Base-by-base conservation (phyloP, 495 filamentous ascomycete species). In the Podospora pseudoanserina region DNA sequence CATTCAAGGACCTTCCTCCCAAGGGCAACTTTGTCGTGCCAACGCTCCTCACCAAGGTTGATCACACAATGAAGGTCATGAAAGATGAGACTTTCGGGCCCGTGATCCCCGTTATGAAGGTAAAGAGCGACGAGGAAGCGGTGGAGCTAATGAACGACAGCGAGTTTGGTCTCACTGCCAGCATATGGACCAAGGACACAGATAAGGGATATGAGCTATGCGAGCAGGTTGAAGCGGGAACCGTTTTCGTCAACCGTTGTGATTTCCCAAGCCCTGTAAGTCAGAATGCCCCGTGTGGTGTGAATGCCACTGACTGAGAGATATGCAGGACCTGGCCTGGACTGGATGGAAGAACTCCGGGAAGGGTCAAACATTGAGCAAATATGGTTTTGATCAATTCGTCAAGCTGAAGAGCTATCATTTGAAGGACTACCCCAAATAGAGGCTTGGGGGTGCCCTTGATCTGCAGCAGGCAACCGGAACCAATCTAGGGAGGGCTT, bases 291-390 rank as follows among this genome's bases (percentile, higher is more conserved):
- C 23, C 32, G 11, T 2, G 57, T 26, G 6, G 15, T 20, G 6
- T 16, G 23, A 44, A 58, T 59, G 6, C 44, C 27, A 63, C 71
- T 65, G 26, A 73, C 69, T 23, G 23, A 59, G 54, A 53, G 54
- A 69, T 55, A 68, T 63, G 53, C 63, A 96, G 90, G 95, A 99
- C 78, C 90, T 99, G 61, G 95, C 95, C 15, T 99, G 95, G 95
- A 93, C 92, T 2, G 95, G 95, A 5, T 97, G 94, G 94, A 99
- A 99, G 82, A 90, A 94, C 72, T 97, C 92, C 27, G 95, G 95
- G 57, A 90, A 92, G 75, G 95, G 95, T 30, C 89, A 90, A 64
- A 97, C 94, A 0, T 78, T 99, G 76, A 95, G 93, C 76, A 91
- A 82, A 71, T 94, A 92, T 66, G 96, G 92, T 5, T 99, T 93